phyloP scores from a whole-genome alignment of 2,329 filamentous ascomycete genomes.

The Hymenoscyphus infarciens region DNA sequence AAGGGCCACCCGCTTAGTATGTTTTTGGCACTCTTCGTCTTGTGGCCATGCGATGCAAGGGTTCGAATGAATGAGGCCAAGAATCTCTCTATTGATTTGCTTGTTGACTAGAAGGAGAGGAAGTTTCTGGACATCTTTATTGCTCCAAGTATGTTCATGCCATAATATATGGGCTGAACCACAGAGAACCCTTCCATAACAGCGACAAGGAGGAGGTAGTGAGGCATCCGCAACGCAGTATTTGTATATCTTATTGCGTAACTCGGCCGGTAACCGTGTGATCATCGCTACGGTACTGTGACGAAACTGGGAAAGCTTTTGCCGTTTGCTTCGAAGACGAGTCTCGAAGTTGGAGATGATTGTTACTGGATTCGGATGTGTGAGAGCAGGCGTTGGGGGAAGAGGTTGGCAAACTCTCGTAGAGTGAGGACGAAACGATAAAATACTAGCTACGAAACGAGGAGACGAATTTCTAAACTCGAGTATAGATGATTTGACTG shows the following conservation, averaged over 20 bases:
- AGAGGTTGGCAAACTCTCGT: too few relatives aligned
- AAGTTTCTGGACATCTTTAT: not conserved
- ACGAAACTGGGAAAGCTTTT: not conserved
- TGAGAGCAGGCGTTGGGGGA: too few relatives aligned
- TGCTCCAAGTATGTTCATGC: not conserved
- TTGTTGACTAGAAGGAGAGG: constrained; percentile 5
- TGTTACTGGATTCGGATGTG: not conserved
- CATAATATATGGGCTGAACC: not conserved
- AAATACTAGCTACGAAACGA: too few relatives aligned
- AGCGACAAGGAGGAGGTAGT: not conserved
- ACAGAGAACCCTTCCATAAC: not conserved
- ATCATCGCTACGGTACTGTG: not conserved
- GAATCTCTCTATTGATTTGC: constrained; percentile 4
- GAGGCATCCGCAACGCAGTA: not conserved
- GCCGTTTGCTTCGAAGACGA: not conserved
- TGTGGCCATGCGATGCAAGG: not conserved
- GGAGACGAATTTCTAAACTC: too few relatives aligned
- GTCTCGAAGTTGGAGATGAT: not conserved
- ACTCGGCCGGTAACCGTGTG: not conserved
- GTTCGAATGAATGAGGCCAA: constrained; percentile 2
- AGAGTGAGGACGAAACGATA: too few relatives aligned
- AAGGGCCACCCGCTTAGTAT: not conserved
- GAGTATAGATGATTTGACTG: too few relatives aligned
- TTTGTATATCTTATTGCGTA: not conserved
- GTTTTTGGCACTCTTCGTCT: not conserved